Percentiles rank a stretch among this genome's conserved stretches.
These are phyloP conservation scores for Neonectria ditissima DNA, from an alignment of 2,329 filamentous ascomycete genomes.

Conservation along the genomic window DNA sequence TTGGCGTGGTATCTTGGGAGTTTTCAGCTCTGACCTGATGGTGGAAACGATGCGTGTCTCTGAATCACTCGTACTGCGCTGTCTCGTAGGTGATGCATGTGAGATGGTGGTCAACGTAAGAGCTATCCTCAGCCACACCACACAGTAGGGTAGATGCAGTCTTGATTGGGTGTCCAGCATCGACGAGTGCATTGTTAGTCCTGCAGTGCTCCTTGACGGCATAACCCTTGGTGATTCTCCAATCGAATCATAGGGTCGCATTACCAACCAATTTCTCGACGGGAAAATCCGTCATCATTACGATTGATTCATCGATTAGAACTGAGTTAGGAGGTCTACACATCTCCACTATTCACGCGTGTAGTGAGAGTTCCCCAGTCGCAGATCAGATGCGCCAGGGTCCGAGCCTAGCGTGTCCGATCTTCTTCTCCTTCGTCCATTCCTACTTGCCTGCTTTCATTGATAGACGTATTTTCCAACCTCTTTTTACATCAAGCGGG, in stretches of 20 bases:
- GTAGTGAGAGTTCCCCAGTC: background rate
- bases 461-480: background rate
- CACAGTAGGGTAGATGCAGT: constrained; percentile 13
- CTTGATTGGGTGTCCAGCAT: constrained; percentile 8
- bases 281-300: background rate
- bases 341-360: background rate
- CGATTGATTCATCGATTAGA: background rate
- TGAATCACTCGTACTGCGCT: background rate
- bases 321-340: background rate
- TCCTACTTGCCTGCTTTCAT: too few species aligned
- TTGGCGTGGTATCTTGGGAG: background rate
- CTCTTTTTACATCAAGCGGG: constrained; percentile 2
- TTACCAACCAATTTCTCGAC: background rate
- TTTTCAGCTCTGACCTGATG: background rate
- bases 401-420: background rate
- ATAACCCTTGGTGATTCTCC: background rate
- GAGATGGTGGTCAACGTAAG: background rate
- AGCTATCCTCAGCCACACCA: background rate
- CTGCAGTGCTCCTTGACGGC: background rate
- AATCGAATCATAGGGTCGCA: constrained; percentile 9
- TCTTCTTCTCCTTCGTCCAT: background rate
- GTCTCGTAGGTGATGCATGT: constrained; percentile 11
- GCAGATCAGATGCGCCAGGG: constrained; percentile 1
- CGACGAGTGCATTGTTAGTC: background rate
- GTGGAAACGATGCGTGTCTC: constrained; percentile 3